Evolutionary conservation across 169 alveolate genomes (phyloP).

Genomic region (Blepharisma undulans): DNA sequence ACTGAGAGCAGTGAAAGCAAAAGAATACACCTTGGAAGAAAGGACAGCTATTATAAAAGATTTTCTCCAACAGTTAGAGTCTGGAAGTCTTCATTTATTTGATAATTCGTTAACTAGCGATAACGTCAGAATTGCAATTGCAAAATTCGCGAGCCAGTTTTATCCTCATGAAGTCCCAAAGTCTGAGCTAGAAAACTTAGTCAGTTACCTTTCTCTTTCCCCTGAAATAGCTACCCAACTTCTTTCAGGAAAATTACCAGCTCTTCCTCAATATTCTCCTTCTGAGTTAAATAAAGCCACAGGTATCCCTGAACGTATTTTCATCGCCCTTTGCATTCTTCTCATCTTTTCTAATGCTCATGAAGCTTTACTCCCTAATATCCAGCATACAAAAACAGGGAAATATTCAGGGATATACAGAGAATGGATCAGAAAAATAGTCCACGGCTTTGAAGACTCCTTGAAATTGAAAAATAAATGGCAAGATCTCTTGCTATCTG

Average conservation of each 20-base stretch:
- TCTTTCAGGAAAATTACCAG: not conserved
- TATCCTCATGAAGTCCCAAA: not conserved
- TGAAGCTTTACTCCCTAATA: not conserved
- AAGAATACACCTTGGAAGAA: not conserved
- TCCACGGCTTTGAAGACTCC: not conserved
- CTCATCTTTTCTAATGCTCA: not conserved
- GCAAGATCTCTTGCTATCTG: too few relatives aligned
- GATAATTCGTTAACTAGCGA: not conserved
- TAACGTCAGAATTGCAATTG: not conserved
- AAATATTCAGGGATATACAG: not conserved
- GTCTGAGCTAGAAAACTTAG: not conserved
- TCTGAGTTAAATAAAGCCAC: not conserved
- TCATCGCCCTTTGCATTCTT: not conserved
- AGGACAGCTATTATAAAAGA: not conserved
- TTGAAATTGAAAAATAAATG: too few relatives aligned
- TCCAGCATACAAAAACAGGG: not conserved
- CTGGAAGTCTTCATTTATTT: not conserved
- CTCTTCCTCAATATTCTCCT: not conserved
- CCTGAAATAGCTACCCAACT: not conserved
- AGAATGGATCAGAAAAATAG: not conserved
- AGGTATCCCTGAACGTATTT: not conserved
- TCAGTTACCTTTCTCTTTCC: not conserved
- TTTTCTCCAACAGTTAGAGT: not conserved
- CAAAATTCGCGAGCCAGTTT: not conserved
- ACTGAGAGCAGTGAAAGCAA: not conserved